phyloP scores from a whole-genome alignment of 306 rosid species.

The Cicer bijugum region DNA sequence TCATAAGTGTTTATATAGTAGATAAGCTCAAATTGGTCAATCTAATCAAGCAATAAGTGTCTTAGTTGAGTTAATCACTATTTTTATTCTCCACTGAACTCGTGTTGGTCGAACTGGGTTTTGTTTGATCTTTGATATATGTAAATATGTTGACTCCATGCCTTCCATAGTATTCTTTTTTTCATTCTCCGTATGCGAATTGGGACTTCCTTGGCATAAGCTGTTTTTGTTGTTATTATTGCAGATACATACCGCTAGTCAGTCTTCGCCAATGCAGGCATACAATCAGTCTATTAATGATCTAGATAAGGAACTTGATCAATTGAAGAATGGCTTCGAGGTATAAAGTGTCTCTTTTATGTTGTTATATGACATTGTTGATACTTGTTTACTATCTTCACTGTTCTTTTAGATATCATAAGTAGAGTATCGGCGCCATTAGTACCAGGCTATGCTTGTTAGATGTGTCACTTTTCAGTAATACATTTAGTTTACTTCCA shows the following conservation, averaged over 20 bases:
- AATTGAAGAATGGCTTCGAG: constrained; percentile 75
- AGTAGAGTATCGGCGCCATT: background rate
- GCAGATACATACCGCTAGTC: constrained; percentile 90
- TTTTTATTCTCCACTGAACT: background rate
- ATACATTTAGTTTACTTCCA: background rate
- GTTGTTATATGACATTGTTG: background rate
- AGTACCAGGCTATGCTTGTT: constrained; percentile 14
- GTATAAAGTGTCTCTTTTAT: constrained; percentile 45
- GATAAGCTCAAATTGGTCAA: background rate
- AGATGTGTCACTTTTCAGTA: background rate
- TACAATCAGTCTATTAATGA: constrained; percentile 94
- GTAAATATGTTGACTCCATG: background rate
- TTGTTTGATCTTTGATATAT: background rate
- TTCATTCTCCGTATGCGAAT: background rate
- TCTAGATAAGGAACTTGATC: constrained; percentile 86
- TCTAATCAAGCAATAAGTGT: background rate
- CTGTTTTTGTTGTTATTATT: constrained; percentile 35
- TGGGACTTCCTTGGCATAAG: background rate
- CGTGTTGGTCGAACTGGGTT: background rate
- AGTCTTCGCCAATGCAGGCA: constrained; percentile 94
- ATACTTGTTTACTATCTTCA: constrained; percentile 9
- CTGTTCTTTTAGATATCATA: background rate
- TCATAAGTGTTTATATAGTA: background rate
- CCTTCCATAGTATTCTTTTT: background rate
- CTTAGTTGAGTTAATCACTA: background rate